phyloP scores from a whole-genome alignment of 2,329 filamentous ascomycete species.

The Colletotrichum incanum region DNA sequence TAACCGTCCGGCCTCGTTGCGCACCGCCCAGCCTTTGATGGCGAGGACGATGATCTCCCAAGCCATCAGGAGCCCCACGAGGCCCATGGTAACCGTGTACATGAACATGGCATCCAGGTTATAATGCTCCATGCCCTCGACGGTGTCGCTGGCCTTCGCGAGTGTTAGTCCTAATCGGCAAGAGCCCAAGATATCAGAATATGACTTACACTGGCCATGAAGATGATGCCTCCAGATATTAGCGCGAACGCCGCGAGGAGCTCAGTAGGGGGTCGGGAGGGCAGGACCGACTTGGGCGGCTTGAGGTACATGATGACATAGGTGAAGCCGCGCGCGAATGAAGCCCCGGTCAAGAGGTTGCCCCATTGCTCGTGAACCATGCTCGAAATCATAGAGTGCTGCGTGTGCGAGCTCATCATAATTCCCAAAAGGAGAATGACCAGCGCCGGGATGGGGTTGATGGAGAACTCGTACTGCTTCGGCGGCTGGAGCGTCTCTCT shows the following conservation, averaged over 20 bases:
- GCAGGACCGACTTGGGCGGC: conserved; percentile 84
- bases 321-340: conserved; percentile 82
- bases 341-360: conserved; percentile 84
- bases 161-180: not conserved
- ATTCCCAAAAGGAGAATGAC: conserved; percentile 90
- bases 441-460: conserved; percentile 91
- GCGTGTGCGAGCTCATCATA: conserved; percentile 96
- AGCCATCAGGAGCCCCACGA: conserved; percentile 87
- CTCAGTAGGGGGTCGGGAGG: conserved; percentile 90
- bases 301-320: conserved; percentile 86
- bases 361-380: conserved; percentile 98
- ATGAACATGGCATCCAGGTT: conserved; percentile 92
- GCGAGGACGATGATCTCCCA: conserved; percentile 85
- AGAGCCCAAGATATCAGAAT: not conserved
- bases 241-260: conserved; percentile 90
- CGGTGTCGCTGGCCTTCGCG: conserved; percentile 71
- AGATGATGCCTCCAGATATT: conserved; percentile 88
- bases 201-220: conserved; percentile 86
- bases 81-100: conserved; percentile 89
- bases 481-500: conserved; percentile 67
- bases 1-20: conserved; percentile 56
- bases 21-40: conserved; percentile 88
- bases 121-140: conserved; percentile 83
- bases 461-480: conserved; percentile 79
- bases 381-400: conserved; percentile 84